These are phyloP conservation scores for Neostapfia colusana DNA, from an alignment of 176 grass and related monocot genomes.

Conservation along the genomic window DNA sequence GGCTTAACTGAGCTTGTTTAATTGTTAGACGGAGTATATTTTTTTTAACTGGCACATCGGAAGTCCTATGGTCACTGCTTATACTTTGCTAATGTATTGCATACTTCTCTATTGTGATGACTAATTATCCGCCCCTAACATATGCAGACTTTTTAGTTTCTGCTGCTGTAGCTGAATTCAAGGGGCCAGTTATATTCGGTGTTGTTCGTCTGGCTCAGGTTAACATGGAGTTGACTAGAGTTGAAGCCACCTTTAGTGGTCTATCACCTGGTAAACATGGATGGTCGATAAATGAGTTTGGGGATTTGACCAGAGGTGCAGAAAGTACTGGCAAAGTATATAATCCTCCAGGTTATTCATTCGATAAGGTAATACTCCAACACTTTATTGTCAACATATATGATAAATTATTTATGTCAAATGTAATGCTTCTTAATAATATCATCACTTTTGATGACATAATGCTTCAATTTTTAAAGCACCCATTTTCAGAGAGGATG, in stretches of 20 bases:
- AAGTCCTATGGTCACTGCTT: constrained; percentile 9
- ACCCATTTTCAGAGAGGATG: neutral
- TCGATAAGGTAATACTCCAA: constrained; percentile 55
- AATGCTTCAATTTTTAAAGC: neutral
- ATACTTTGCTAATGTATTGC: constrained; percentile 12
- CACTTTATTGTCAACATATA: neutral
- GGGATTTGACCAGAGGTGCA: constrained; percentile 85
- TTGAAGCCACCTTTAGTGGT: constrained; percentile 94
- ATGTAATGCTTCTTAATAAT: too few species aligned
- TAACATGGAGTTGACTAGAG: constrained; percentile 83
- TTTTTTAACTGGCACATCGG: constrained; percentile 5
- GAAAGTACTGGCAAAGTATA: constrained; percentile 84
- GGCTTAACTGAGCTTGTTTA: neutral
- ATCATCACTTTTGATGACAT: too few species aligned
- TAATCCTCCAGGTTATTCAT: constrained; percentile 52
- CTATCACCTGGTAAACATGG: constrained; percentile 87
- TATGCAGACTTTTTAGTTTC: constrained; percentile 80
- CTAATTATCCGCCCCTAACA: constrained; percentile 12
- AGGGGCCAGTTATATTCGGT: constrained; percentile 80
- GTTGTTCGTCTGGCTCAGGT: constrained; percentile 90
- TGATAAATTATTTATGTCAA: neutral
- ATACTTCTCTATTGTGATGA: constrained; percentile 11
- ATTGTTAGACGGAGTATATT: neutral
- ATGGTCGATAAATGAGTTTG: constrained; percentile 96
- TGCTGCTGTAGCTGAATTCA: constrained; percentile 91